Evolutionary conservation across 2,329 filamentous ascomycete species (phyloP).

Genomic region (Colletotrichum euphorbiae): DNA sequence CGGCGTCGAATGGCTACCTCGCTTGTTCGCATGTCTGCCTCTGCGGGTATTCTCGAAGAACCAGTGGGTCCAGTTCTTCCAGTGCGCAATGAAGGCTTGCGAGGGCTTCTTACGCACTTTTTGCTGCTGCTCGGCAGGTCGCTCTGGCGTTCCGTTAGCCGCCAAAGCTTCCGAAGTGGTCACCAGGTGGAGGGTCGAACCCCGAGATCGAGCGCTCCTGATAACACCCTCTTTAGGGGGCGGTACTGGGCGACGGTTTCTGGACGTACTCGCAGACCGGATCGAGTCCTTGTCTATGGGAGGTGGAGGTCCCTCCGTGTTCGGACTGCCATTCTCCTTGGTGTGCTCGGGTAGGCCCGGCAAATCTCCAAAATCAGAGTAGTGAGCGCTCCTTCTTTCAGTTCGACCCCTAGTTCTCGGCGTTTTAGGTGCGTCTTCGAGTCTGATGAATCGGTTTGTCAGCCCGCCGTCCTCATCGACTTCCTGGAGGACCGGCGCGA

Average conservation of each 20-base stretch:
- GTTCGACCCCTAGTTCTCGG: constrained; percentile 81
- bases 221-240: constrained; percentile 86
- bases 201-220: constrained; percentile 77
- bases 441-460: constrained; percentile 55
- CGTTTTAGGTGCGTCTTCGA: constrained; percentile 58
- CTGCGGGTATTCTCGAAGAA: constrained; percentile 69
- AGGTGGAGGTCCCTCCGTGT: constrained; percentile 68
- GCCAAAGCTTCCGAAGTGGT: constrained; percentile 68
- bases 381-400: constrained; percentile 78
- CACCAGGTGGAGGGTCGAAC: constrained; percentile 89
- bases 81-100: constrained; percentile 68
- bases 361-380: constrained; percentile 76
- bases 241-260: constrained; percentile 78
- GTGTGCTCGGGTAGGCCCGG: constrained; percentile 78
- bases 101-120: constrained; percentile 69
- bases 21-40: constrained; percentile 60
- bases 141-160: constrained; percentile 47
- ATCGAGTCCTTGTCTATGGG: constrained; percentile 84
- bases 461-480: constrained; percentile 80
- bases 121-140: constrained; percentile 49
- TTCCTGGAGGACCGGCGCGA: constrained; percentile 81
- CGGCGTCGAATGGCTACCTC: constrained; percentile 68
- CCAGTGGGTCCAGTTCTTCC: constrained; percentile 75
- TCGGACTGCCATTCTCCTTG: constrained; percentile 57
- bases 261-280: constrained; percentile 80